Percentiles rank a stretch among this genome's conserved stretches.
Evolutionary conservation across 257 asterid genomes (phyloP).

Genomic region (Prunella vulgaris): DNA sequence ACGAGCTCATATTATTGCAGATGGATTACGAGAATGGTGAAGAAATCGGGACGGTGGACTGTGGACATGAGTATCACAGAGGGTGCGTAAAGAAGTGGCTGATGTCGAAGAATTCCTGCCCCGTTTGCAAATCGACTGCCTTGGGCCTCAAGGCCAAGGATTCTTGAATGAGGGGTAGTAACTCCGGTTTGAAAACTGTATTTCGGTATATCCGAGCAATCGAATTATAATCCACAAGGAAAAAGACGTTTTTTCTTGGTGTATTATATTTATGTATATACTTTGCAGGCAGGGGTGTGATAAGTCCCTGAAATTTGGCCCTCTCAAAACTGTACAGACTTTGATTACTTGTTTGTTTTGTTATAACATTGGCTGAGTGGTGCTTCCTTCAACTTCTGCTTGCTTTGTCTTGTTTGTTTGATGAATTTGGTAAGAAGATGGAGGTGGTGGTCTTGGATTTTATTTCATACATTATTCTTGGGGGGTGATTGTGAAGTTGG

Average conservation of each 20-base stretch:
- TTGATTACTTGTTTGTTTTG: slow-evolving; percentile 28
- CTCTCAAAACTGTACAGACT: slow-evolving; percentile 53
- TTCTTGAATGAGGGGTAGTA: slow-evolving; percentile 25
- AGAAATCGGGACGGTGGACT: slow-evolving; percentile 48
- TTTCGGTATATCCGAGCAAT: slow-evolving; percentile 22
- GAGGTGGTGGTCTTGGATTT: neutral
- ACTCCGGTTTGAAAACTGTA: slow-evolving; percentile 11
- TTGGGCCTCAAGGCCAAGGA: slow-evolving; percentile 34
- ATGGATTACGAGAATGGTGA: slow-evolving; percentile 45
- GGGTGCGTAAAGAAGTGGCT: slow-evolving; percentile 73
- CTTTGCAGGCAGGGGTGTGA: slow-evolving; percentile 33
- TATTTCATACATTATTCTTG: no score
- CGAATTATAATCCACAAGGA: slow-evolving; percentile 32
- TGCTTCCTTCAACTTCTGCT: neutral
- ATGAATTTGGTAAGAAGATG: no score
- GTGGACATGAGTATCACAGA: slow-evolving; percentile 71
- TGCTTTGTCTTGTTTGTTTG: neutral
- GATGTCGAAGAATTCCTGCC: slow-evolving; percentile 57
- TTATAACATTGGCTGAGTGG: slow-evolving; percentile 24
- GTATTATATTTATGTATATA: slow-evolving; percentile 63
- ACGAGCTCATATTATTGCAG: slow-evolving; percentile 28
- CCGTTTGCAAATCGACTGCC: slow-evolving; percentile 74
- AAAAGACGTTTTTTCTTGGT: slow-evolving; percentile 31
- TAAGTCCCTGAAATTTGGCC: slow-evolving; percentile 30
- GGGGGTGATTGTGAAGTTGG: no score